These are phyloP conservation scores for Colletotrichum sojae DNA, from an alignment of 2,329 filamentous ascomycete genomes.

Conservation along the genomic window DNA sequence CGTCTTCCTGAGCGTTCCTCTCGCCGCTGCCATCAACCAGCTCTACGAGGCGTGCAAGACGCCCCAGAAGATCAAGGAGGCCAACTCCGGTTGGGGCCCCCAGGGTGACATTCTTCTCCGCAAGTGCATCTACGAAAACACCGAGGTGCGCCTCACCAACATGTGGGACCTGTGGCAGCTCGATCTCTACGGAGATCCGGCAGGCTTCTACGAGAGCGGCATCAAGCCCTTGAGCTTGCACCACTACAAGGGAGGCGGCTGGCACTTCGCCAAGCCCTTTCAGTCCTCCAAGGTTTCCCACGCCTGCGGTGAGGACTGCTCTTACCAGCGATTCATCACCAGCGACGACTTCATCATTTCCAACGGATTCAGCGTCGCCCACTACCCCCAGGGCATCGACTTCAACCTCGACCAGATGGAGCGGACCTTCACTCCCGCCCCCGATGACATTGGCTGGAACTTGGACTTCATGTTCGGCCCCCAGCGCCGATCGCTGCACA, in stretches of 20 bases:
- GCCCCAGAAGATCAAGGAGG: constrained; percentile 65
- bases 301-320: constrained; percentile 73
- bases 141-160: constrained; percentile 69
- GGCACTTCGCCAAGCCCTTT: constrained; percentile 68
- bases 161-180: constrained; percentile 73
- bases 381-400: constrained; percentile 67
- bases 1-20: constrained; percentile 70
- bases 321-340: constrained; percentile 70
- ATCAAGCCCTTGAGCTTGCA: constrained; percentile 73
- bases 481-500: constrained; percentile 61
- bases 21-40: constrained; percentile 62
- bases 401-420: constrained; percentile 66
- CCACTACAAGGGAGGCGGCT: constrained; percentile 74
- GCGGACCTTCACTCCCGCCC: constrained; percentile 65
- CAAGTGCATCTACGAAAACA: constrained; percentile 76
- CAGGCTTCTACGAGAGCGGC: constrained; percentile 75
- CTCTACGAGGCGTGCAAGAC: constrained; percentile 62
- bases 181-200: constrained; percentile 72
- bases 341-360: constrained; percentile 68
- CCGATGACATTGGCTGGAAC: constrained; percentile 64
- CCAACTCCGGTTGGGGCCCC: constrained; percentile 71
- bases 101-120: constrained; percentile 74
- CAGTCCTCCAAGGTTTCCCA: constrained; percentile 71
- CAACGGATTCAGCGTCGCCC: constrained; percentile 71
- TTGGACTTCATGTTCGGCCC: constrained; percentile 67